Evolutionary conservation across 2,329 filamentous ascomycete species (phyloP).

Genomic region (Penicillium brasilianum): DNA sequence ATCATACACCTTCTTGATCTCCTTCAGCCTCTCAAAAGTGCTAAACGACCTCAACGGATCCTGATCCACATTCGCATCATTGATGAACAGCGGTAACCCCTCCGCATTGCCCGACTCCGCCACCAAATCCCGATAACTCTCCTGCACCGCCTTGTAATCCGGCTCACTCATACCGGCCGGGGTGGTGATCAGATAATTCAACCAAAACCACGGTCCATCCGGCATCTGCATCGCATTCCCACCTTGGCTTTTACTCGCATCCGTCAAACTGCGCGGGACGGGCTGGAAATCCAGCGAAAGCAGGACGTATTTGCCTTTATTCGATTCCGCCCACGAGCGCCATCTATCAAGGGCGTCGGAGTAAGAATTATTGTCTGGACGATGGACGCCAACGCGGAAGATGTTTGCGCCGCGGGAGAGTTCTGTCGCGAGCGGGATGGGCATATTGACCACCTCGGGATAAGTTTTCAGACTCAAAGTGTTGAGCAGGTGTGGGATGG

Average conservation of each 20-base stretch:
- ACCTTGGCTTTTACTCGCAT: conserved; percentile 39
- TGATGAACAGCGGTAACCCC: conserved; percentile 37
- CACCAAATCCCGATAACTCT: conserved; percentile 39
- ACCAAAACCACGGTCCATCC: conserved; percentile 41
- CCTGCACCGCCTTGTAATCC: conserved; percentile 35
- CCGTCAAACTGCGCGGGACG: conserved; percentile 37
- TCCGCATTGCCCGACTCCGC: conserved; percentile 33
- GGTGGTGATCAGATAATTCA: conserved; percentile 37
- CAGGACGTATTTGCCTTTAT: conserved; percentile 39
- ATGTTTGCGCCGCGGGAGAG: conserved; percentile 40
- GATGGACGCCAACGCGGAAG: conserved; percentile 43
- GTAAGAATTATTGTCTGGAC: conserved; percentile 31
- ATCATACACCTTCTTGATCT: conserved; percentile 49
- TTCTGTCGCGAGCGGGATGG: conserved; percentile 36
- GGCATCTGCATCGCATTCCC: conserved; percentile 45
- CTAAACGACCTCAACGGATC: conserved; percentile 36
- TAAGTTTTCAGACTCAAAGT: conserved; percentile 38
- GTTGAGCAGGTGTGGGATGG: conserved; percentile 37
- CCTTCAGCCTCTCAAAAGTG: conserved; percentile 39
- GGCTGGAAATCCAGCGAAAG: conserved; percentile 38
- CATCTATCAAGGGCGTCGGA: conserved; percentile 32
- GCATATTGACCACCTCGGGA: conserved; percentile 41
- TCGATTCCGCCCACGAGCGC: conserved; percentile 36
- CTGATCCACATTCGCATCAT: conserved; percentile 42
- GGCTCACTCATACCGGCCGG: conserved; percentile 30